These are phyloP conservation scores for Cutaneotrichosporon cutaneum DNA, from an alignment of 1,284 basidiomycete species.

Conservation along the genomic window DNA sequence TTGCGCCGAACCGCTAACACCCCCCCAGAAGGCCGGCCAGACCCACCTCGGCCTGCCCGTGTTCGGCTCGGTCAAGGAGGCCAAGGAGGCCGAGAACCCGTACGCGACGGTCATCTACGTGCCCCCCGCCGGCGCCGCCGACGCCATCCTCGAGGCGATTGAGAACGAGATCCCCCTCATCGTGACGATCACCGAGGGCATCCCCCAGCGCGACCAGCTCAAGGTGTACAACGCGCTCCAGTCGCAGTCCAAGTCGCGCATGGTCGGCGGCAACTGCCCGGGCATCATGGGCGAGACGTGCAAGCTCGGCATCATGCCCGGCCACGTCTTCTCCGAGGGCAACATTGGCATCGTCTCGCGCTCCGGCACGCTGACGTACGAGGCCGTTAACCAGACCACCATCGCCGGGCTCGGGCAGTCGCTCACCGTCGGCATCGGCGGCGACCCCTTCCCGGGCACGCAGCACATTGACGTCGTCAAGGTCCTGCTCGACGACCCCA, in stretches of 20 bases:
- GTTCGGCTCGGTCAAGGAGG: slow-evolving; percentile 89
- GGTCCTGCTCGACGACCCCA: slow-evolving; percentile 89
- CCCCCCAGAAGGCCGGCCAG: slow-evolving; percentile 77
- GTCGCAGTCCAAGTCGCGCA: slow-evolving; percentile 88
- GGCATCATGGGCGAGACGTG: slow-evolving; percentile 96
- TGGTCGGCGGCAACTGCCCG: slow-evolving; percentile 92
- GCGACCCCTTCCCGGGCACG: slow-evolving; percentile 87
- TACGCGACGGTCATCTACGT: slow-evolving; percentile 95
- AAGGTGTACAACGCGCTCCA: slow-evolving; percentile 89
- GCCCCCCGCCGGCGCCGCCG: slow-evolving; percentile 85
- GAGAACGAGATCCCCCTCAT: slow-evolving; percentile 95
- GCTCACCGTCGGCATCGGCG: slow-evolving; percentile 95
- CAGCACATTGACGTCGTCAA: slow-evolving; percentile 95
- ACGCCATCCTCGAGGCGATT: slow-evolving; percentile 95
- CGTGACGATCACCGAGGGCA: slow-evolving; percentile 96
- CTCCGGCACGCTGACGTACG: slow-evolving; percentile 70
- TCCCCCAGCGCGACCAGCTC: slow-evolving; percentile 94
- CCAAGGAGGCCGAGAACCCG: slow-evolving; percentile 75
- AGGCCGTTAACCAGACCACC: slow-evolving; percentile 67
- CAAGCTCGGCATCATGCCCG: slow-evolving; percentile 99
- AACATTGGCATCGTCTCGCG: slow-evolving; percentile 96
- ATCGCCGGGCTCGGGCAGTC: slow-evolving; percentile 95
- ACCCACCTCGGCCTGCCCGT: slow-evolving; percentile 94
- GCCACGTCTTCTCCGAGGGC: slow-evolving; percentile 93
- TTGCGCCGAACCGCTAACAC: slow-evolving; percentile 10